Base-by-base conservation (phyloP, 805 yeast genomes). In the Tetrapisispora fleetii region DNA sequence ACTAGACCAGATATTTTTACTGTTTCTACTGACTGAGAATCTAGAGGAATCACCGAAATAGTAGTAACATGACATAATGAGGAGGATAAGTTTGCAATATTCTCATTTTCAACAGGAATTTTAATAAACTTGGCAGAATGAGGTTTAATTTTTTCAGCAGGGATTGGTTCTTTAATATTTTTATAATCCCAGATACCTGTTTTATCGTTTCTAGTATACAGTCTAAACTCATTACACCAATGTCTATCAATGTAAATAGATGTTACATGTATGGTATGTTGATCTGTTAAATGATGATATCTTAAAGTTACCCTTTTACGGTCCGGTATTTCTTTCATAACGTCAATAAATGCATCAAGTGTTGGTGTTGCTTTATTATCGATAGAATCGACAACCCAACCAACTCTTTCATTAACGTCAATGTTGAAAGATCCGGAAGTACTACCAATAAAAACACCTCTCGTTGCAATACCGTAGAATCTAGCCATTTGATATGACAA, bases 401-500 rank as follows among this genome's bases (percentile, higher is more conserved):
- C 95, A 28, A 74, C 72, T 49, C 77, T 72, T 48, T 84, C 88
- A 45, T 70, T 73, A 8, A 71, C 58, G 37, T 79, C 78, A 41
- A 83, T 62, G 42, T 72, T 77, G 67, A 90, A 88, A 0, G 91
- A 81, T 0, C 91, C 91, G 1, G 85, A 74, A 0, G 93, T 86
- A 56, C 83, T 78, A 55, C 83, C 82, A 38, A 86, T 74, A 61
- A 79, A 88, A 1, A 90, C 95, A 37, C 97, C 97, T 54, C 71
- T 76, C 1, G 85, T 93, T 0, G 96, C 93, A 30, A 89, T 76
- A 32, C 90, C 86, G 59, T 80, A 87, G 44, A 81, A 76, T 59
- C 95, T 77, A 2, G 96, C 96, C 68, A 89, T 73, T 66, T 90
- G 96, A 63, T 90, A 90, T 45, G 95, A 83, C 54, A 90, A 67